Evolutionary conservation across 768 basidiomycete genomes (phyloP), one percentile per base, ranked within the genome.

Genomic region (Suillus hirtellus): DNA sequence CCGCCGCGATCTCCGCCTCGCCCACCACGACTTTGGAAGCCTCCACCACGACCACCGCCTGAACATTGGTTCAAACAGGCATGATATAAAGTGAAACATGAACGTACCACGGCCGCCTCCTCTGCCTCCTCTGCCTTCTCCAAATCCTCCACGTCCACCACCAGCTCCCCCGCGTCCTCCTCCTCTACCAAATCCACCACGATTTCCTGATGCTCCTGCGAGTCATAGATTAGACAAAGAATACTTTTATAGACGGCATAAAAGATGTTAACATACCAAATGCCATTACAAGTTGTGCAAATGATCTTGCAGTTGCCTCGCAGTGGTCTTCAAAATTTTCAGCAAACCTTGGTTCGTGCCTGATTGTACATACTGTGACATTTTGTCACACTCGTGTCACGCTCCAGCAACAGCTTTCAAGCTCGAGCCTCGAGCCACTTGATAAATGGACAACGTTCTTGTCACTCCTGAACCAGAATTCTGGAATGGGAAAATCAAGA

Each of bases 101-200:
- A 64, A 60, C 65, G 61, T 70, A 67, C 77, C 78, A 47, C 80
- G 73, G 64, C 81, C 78, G 60, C 81, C 77, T 10, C 79, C 77
- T 52, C 84, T 74, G 61, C 80, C 77, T 10, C 79, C 77, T 50
- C 84, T 74, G 61, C 80, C 72, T 59, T 73, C 68, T 61, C 71
- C 75, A 63, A 14, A 17, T 44, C 17, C 42, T n/a, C 79, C 78
- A 21, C 46, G 21, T 61, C 78, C 68, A 64, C 81, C 80, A 44
- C 76, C 66, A 24, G 0, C 42, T 43, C 43, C 43, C 43, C 78
- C 71, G 24, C 81, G 68, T 59, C 74, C 68, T 61, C 72, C 75
- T 65, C 80, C 77, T 58, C 82, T 80, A 56, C 84, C 81, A 76
- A 88, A 89, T 68, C 88, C 88, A 40, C 92, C 92, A 65, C 92